Base-by-base conservation (phyloP, 164 flowering plant species). In the Macadamia integrifolia region DNA sequence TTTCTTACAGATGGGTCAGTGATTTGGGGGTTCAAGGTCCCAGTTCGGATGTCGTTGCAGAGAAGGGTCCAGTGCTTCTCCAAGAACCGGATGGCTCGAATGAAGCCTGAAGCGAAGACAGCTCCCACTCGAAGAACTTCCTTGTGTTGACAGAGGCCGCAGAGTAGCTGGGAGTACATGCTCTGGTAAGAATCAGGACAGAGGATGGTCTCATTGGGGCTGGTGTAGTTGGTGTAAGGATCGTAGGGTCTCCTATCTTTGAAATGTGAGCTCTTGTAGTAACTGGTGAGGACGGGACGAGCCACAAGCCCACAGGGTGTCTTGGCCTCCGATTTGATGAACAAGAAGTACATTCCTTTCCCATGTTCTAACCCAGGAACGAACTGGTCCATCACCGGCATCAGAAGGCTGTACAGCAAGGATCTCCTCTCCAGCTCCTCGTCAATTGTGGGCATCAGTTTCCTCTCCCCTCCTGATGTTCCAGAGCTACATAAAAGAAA, bases 311-410 rank as follows among this genome's bases (percentile, higher is more conserved):
- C 70, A 11, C 23, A 28, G 7, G 70, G 62, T 42, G 57, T 68
- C 12, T 46, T 46, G 57, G 32, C 42, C 64, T 68, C 70, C 7
- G 64, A 62, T 75, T 81, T 81, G 29, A 73, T 69, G 71, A 82
- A 80, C 30, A 69, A 53, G 61, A 82, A 80, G 31, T 82, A 78
- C 83, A 82, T 80, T 64, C 78, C 82, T 70, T 81, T 81, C 14
- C 84, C 80, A 43, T 76, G 59, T 10, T 77, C 81, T 29, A 80
- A 52, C n/a, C 74, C 79, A 0, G 80, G 83, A 18, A 82, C 80
- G 30, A 52, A 78, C 29, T 80, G 81, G 70, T 23, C 61, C 75
- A 80, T 80, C 64, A 80, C 83, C 0, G 85, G 83, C 83, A 80
- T 80, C 60, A 80, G 60, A 6, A 80, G 76, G 69, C 85, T 80